Percentiles rank a stretch among this genome's conserved stretches.
Conservation (phyloP, 176 grass and related monocot species). For the Rhipidocladum racemiflorum region DNA sequence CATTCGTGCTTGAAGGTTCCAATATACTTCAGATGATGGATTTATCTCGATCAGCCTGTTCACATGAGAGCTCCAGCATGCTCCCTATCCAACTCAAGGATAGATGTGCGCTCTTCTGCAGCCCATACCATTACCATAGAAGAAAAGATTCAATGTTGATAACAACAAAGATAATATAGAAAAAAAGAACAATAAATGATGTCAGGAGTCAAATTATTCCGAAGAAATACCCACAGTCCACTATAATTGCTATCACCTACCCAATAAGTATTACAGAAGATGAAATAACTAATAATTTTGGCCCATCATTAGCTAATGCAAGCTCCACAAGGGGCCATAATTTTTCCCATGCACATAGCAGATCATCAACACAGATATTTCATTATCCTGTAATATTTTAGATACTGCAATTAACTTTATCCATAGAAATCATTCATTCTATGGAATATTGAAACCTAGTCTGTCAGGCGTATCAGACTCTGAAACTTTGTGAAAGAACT, state of each 20-base stretch:
- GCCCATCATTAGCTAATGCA: not conserved
- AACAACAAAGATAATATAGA: not conserved
- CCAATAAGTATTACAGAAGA: not conserved
- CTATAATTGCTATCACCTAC: not conserved
- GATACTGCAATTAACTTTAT: too few species aligned
- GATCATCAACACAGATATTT: not conserved
- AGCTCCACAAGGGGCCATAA: not conserved
- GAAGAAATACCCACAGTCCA: not conserved
- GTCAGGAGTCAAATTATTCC: not conserved
- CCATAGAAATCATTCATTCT: not conserved
- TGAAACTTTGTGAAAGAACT: not conserved
- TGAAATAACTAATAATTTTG: not conserved
- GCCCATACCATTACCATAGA: slow-evolving; percentile 43
- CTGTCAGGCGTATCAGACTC: not conserved
- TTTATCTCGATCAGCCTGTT: slow-evolving; percentile 85
- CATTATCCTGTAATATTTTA: not conserved
- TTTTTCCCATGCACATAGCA: not conserved
- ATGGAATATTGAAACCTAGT: not conserved
- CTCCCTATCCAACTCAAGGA: slow-evolving; percentile 84
- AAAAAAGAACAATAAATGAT: slow-evolving; percentile 22
- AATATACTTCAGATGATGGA: slow-evolving; percentile 82
- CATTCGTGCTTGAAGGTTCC: slow-evolving; percentile 71
- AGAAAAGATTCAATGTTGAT: slow-evolving; percentile 13
- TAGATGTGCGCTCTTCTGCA: slow-evolving; percentile 93
- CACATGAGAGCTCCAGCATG: slow-evolving; percentile 91